Percentiles rank a stretch among this genome's conserved stretches.
Conservation (phyloP, 176 grass and related monocot species). For the Ananas comosus region DNA sequence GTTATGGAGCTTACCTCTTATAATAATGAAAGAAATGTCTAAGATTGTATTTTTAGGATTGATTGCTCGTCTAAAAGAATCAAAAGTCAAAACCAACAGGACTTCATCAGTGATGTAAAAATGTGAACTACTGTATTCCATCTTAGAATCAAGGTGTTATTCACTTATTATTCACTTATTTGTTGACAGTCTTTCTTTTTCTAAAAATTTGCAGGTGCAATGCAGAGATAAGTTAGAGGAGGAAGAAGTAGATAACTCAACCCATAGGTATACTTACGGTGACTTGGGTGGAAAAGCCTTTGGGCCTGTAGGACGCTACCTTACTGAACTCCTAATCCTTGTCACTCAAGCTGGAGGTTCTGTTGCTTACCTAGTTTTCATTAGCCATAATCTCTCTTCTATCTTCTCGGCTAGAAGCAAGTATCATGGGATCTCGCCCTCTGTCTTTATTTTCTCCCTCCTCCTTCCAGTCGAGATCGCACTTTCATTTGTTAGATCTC, state of each 20-base stretch:
- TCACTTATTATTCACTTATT: too few relatives aligned
- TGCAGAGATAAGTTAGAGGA: constrained; percentile 61
- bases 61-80: too few relatives aligned
- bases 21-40: too few relatives aligned
- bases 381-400: constrained; percentile 83
- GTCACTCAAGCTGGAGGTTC: constrained; percentile 64
- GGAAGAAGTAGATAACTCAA: constrained; percentile 26
- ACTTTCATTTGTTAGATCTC: constrained; percentile 71
- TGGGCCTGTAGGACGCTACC: constrained; percentile 43
- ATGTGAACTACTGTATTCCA: too few relatives aligned
- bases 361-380: constrained; percentile 81
- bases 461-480: constrained; percentile 62
- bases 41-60: too few relatives aligned
- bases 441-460: constrained; percentile 63
- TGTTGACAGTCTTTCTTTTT: background rate
- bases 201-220: constrained; percentile 41
- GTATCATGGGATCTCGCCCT: background rate
- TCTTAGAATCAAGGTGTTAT: background rate
- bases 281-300: constrained; percentile 77
- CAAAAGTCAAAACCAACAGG: too few relatives aligned
- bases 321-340: constrained; percentile 78
- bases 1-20: too few relatives aligned
- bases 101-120: too few relatives aligned
- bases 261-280: constrained; percentile 42
- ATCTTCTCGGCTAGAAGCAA: constrained; percentile 24